phyloP scores from a whole-genome alignment of 305 asterid species.

The Fraxinus platypoda region DNA sequence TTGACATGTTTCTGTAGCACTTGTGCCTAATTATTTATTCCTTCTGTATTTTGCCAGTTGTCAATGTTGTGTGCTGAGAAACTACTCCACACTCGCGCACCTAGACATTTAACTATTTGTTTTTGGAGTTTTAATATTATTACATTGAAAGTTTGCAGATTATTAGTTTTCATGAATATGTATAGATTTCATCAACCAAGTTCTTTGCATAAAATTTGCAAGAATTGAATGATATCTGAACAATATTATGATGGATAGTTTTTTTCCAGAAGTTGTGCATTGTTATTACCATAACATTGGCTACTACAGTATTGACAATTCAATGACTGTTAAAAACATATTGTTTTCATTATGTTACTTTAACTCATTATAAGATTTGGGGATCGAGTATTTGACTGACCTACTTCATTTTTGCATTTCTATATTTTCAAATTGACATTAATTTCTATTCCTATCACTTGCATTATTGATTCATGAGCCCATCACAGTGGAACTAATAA shows the following conservation, averaged over 20 bases:
- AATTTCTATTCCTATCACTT: constrained; percentile 4
- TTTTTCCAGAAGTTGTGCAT: not conserved
- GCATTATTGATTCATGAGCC: constrained; percentile 2
- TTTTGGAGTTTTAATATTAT: not conserved
- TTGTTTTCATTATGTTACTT: not conserved
- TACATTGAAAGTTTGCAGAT: not conserved
- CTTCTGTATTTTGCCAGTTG: not conserved
- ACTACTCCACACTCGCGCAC: not conserved
- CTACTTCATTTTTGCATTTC: constrained; percentile 7
- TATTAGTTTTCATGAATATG: not conserved
- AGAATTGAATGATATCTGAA: not conserved
- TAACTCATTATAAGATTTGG: not conserved
- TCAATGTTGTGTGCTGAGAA: constrained; percentile 6
- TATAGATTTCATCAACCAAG: constrained; percentile 14
- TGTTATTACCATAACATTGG: not conserved
- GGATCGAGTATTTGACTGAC: not conserved
- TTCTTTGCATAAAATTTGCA: not conserved
- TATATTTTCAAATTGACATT: constrained; percentile 5
- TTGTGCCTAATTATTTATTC: not conserved
- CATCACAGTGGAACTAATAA: not conserved
- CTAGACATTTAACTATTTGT: not conserved
- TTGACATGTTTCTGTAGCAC: not conserved
- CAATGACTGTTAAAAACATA: not conserved
- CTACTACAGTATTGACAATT: not conserved
- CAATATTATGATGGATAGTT: constrained; percentile 1